A percentile compares a stretch with the other conserved stretches of the same genome.
Conservation (phyloP, 768 basidiomycete genomes). For the Pulveroboletus frians region DNA sequence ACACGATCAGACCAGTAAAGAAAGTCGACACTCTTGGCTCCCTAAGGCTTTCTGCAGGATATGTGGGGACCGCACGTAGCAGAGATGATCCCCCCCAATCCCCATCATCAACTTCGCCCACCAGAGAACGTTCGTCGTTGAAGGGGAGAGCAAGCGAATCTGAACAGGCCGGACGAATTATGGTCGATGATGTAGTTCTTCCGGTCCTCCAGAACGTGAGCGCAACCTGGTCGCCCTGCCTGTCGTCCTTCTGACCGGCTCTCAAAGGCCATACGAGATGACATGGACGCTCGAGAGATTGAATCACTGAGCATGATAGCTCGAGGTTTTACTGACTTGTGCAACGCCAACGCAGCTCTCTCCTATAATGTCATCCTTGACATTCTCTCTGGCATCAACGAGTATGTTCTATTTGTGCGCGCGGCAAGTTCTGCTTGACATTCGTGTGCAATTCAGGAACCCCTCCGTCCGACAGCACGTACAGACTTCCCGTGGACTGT, state of each 20-base stretch:
- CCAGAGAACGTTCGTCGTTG: conserved; percentile 36
- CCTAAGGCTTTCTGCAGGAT: conserved; percentile 71
- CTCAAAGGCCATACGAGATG: conserved; percentile 63
- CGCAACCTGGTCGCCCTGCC: not conserved
- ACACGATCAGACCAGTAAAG: conserved; percentile 91
- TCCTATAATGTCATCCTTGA: conserved; percentile 88
- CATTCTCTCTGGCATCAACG: conserved; percentile 84
- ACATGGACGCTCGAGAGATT: conserved; percentile 84
- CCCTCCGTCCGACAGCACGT: conserved; percentile 75
- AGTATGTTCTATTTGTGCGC: conserved; percentile 48
- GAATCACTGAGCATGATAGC: conserved; percentile 87
- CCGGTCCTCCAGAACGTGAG: conserved; percentile 73
- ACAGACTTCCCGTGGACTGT: conserved; percentile 71
- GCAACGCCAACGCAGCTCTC: conserved; percentile 75
- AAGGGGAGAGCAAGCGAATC: conserved; percentile 51
- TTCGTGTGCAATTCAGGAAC: conserved; percentile 47
- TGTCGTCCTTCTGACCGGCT: conserved; percentile 2
- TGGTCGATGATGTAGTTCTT: conserved; percentile 82
- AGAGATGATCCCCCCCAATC: conserved; percentile 46
- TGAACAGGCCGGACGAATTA: conserved; percentile 56
- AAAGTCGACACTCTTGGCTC: conserved; percentile 81
- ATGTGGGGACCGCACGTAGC: conserved; percentile 62
- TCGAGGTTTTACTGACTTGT: conserved; percentile 83
- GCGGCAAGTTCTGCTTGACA: conserved; percentile 2
- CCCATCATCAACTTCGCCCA: conserved; percentile 43